These are phyloP conservation scores for Aspergillus nomiae DNA, from an alignment of 2,329 filamentous ascomycete genomes.

Conservation along the genomic window DNA sequence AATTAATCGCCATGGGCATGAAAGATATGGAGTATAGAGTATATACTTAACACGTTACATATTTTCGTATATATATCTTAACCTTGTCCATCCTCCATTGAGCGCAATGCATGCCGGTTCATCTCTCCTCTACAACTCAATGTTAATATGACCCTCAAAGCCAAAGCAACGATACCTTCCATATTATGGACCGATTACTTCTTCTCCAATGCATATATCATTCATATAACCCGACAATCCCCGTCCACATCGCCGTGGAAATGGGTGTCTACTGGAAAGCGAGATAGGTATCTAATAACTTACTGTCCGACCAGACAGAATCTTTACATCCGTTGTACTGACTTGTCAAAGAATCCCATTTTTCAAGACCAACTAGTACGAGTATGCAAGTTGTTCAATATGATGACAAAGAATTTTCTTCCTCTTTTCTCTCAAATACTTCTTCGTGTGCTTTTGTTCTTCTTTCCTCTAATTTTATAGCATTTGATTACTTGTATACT, in stretches of 20 bases:
- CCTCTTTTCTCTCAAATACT: not conserved
- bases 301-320: not conserved
- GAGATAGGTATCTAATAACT: not conserved
- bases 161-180: not conserved
- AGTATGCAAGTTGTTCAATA: not conserved
- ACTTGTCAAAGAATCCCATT: not conserved
- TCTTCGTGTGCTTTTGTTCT: not conserved
- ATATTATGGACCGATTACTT: not conserved
- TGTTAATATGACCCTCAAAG: not conserved
- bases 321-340: not conserved
- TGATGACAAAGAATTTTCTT: not conserved
- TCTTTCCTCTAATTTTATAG: not conserved
- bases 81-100: not conserved
- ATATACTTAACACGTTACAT: not conserved
- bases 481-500: not conserved
- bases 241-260: not conserved
- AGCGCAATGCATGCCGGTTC: not conserved
- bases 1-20: not conserved
- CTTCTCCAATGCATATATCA: not conserved
- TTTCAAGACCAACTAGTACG: not conserved
- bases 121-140: not conserved
- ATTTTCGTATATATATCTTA: not conserved
- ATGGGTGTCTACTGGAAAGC: not conserved
- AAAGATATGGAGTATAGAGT: not conserved
- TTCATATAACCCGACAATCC: not conserved